Evolutionary conservation across 2,329 filamentous ascomycete species (phyloP).

Genomic region (Ophiostoma angusticollis): DNA sequence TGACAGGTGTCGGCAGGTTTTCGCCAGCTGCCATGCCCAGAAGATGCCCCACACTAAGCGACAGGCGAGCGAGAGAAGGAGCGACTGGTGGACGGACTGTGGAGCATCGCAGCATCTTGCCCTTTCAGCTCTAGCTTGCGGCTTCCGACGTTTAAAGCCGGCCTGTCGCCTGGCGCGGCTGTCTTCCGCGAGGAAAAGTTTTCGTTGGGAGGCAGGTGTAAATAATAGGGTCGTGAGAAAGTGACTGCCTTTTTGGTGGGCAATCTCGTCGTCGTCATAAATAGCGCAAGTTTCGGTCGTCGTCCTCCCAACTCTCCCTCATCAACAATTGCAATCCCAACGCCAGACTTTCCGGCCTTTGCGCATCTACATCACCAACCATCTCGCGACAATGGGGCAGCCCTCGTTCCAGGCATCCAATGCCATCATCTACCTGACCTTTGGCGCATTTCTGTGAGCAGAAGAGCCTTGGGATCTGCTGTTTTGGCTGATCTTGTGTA

Average conservation of each 20-base stretch:
- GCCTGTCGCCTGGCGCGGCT: slow-evolving; percentile 1
- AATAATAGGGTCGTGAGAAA: too few species aligned
- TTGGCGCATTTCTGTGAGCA: slow-evolving; percentile 63
- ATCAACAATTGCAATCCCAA: background rate
- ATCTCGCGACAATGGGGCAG: slow-evolving; percentile 46
- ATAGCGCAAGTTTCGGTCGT: too few species aligned
- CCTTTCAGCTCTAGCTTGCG: slow-evolving; percentile 5
- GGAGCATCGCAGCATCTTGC: slow-evolving; percentile 1
- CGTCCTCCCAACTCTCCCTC: too few species aligned
- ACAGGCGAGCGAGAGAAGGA: too few species aligned
- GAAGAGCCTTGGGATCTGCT: too few species aligned
- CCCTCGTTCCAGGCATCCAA: slow-evolving; percentile 67
- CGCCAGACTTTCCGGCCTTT: background rate
- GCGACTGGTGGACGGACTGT: too few species aligned
- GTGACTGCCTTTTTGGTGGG: too few species aligned
- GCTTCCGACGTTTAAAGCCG: slow-evolving; percentile 7
- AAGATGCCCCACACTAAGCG: too few species aligned
- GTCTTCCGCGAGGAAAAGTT: background rate
- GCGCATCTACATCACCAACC: background rate
- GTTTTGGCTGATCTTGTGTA: too few species aligned
- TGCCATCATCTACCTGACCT: slow-evolving; percentile 71
- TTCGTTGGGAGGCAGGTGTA: background rate
- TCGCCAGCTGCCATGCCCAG: too few species aligned
- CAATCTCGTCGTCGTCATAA: too few species aligned
- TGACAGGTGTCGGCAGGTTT: too few species aligned